Evolutionary conservation across 768 basidiomycete genomes (phyloP).

Genomic region (Agrocybe pediades): DNA sequence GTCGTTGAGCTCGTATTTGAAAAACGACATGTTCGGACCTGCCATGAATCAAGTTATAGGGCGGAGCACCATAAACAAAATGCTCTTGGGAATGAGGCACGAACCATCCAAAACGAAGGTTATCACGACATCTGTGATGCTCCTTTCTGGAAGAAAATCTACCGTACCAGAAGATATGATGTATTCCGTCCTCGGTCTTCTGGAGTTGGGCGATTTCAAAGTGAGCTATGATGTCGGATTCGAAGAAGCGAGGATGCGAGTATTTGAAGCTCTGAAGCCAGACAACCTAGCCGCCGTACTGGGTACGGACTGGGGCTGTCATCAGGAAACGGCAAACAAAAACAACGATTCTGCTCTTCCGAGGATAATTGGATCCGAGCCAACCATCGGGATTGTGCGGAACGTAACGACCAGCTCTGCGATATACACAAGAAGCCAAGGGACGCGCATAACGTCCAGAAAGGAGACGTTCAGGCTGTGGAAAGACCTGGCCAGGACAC

Average conservation of each 20-base stretch:
- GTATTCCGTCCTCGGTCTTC: slow-evolving; percentile 9
- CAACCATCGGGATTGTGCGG: slow-evolving; percentile 5
- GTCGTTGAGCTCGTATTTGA: slow-evolving; percentile 1
- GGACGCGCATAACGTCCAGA: slow-evolving; percentile 2
- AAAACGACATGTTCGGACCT: background rate
- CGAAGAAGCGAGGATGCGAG: slow-evolving; percentile 4
- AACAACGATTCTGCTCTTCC: slow-evolving; percentile 11
- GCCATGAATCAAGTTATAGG: slow-evolving; percentile 7
- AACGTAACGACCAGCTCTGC: slow-evolving; percentile 3
- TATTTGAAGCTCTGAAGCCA: slow-evolving; percentile 9
- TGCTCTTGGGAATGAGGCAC: background rate
- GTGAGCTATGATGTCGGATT: slow-evolving; percentile 6
- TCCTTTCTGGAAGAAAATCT: slow-evolving; percentile 5
- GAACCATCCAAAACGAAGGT: background rate
- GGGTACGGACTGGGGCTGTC: slow-evolving; percentile 8
- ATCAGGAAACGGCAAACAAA: background rate
- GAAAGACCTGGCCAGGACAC: slow-evolving; percentile 5
- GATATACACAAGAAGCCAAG: slow-evolving; percentile 3
- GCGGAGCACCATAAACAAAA: slow-evolving; percentile 6
- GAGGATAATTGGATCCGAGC: slow-evolving; percentile 3
- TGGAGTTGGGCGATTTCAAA: slow-evolving; percentile 9
- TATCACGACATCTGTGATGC: slow-evolving; percentile 6
- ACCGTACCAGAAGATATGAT: slow-evolving; percentile 10
- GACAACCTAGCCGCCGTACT: slow-evolving; percentile 6
- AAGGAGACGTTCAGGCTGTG: slow-evolving; percentile 11